Evolutionary conservation across 768 basidiomycete species (phyloP).

Genomic region (Naganishia onofrii): DNA sequence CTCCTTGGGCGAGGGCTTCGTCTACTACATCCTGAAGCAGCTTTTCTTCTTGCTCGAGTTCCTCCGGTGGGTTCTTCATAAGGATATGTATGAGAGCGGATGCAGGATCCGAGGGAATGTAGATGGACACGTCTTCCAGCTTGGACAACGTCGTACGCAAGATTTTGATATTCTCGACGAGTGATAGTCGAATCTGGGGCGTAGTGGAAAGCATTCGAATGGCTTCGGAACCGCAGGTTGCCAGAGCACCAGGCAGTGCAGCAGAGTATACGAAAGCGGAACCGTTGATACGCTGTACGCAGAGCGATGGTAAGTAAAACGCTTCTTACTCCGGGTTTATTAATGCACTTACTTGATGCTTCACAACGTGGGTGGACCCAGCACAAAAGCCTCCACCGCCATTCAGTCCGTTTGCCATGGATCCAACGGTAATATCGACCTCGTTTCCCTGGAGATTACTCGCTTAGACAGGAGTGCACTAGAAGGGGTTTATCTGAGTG

Average conservation of each 20-base stretch:
- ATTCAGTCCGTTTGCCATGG: constrained; percentile 75
- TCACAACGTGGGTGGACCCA: constrained; percentile 73
- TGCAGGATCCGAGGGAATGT: constrained; percentile 77
- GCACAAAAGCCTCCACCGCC: constrained; percentile 93
- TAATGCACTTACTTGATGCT: constrained; percentile 68
- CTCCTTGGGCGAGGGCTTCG: constrained; percentile 71
- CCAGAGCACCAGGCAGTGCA: constrained; percentile 82
- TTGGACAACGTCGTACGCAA: constrained; percentile 79
- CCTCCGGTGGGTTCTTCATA: constrained; percentile 53
- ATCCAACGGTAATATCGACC: constrained; percentile 93
- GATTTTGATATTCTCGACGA: constrained; percentile 75
- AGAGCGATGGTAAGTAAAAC: background rate
- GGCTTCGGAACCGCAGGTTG: constrained; percentile 80
- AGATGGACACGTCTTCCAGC: constrained; percentile 67
- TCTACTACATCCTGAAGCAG: constrained; percentile 90
- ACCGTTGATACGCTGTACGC: constrained; percentile 80
- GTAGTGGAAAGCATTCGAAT: constrained; percentile 73
- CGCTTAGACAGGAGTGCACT: background rate
- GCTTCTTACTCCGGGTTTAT: background rate
- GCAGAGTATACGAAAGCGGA: constrained; percentile 95
- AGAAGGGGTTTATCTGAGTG: background rate
- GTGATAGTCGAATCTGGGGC: constrained; percentile 69
- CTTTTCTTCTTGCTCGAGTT: constrained; percentile 65
- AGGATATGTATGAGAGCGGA: constrained; percentile 86
- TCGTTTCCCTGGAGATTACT: constrained; percentile 64